Conservation (phyloP, 2,329 filamentous ascomycete species). For the Metarhizium sp. region DNA sequence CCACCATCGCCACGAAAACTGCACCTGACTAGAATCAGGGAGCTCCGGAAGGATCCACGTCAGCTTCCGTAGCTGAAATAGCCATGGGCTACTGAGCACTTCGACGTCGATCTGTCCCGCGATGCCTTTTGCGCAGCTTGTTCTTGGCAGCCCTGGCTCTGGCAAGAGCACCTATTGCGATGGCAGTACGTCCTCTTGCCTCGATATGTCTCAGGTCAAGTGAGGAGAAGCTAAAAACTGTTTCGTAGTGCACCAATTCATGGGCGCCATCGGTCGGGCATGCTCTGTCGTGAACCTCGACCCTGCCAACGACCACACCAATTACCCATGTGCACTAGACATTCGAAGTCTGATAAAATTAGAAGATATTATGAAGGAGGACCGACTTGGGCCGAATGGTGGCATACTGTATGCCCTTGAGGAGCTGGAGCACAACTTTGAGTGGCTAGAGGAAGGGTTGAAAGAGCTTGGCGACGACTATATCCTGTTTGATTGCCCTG, state of each 20-base stretch:
- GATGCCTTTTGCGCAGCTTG: constrained; percentile 64
- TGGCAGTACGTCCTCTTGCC: constrained; percentile 56
- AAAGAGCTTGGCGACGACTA: constrained; percentile 82
- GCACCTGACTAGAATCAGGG: background rate
- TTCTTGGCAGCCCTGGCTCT: constrained; percentile 87
- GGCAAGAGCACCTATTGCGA: constrained; percentile 98
- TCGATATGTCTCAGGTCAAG: background rate
- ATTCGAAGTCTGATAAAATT: constrained; percentile 82
- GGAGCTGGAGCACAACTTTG: constrained; percentile 86
- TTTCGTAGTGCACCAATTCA: constrained; percentile 79
- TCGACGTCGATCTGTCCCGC: constrained; percentile 2
- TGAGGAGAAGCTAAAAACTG: background rate
- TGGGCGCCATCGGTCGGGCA: constrained; percentile 88
- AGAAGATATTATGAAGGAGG: constrained; percentile 90
- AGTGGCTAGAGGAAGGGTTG: constrained; percentile 79
- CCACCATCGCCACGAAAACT: background rate
- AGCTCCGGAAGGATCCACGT: background rate
- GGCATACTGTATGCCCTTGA: constrained; percentile 89
- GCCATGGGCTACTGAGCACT: background rate
- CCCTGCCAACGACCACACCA: constrained; percentile 88
- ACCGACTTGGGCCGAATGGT: constrained; percentile 85
- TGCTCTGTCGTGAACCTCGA: constrained; percentile 95
- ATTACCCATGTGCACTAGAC: constrained; percentile 82
- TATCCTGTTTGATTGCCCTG: constrained; percentile 89
- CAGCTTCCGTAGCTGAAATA: background rate